These are phyloP conservation scores for Coccomyxa sp. DNA, from an alignment of 139 green algal species.

Conservation along the genomic window DNA sequence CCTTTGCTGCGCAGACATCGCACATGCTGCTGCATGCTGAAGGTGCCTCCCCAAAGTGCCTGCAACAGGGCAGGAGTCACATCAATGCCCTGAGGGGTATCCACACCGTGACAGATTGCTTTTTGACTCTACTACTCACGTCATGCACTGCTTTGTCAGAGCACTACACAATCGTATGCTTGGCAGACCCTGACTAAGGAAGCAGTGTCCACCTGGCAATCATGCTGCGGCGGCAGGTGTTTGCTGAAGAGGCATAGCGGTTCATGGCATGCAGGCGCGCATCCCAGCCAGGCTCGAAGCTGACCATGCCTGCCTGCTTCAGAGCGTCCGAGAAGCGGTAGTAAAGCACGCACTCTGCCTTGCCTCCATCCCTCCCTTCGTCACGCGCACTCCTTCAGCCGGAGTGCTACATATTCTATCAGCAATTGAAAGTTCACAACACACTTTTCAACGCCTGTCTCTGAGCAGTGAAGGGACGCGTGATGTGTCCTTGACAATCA, in stretches of 20 bases:
- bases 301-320: conserved; percentile 57
- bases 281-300: conserved; percentile 57
- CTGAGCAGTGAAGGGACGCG: no score
- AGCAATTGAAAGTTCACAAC: no score
- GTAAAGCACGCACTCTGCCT: conserved; percentile 57
- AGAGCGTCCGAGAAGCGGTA: conserved; percentile 62
- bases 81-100: not conserved
- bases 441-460: no score
- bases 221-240: conserved; percentile 39
- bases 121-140: no score
- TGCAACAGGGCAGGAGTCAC: conserved; percentile 4
- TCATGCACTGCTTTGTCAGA: no score
- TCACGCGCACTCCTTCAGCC: not conserved
- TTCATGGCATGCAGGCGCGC: conserved; percentile 44
- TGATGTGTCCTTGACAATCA: no score
- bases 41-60: conserved; percentile 63
- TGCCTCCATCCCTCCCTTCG: conserved; percentile 55
- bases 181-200: not conserved
- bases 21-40: conserved; percentile 47
- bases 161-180: no score
- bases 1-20: conserved; percentile 26
- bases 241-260: conserved; percentile 35
- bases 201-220: conserved; percentile 27
- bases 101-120: not conserved
- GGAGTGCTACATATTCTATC: no score